Conservation (phyloP, 2,329 filamentous ascomycete genomes). For the Fusarium buxicola region DNA sequence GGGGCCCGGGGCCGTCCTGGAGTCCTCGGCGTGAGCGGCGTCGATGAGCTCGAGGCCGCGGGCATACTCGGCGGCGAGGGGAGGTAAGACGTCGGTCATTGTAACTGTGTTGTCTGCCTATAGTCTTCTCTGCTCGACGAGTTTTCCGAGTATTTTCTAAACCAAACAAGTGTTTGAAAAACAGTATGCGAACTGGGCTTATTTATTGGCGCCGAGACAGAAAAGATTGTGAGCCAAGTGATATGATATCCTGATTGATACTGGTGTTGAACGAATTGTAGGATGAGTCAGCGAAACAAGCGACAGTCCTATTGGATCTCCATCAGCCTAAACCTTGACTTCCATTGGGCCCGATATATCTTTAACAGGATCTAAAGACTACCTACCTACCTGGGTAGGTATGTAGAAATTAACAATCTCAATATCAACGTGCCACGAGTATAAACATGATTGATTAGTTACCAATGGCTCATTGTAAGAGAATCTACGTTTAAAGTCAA, state of each 20-base stretch:
- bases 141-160: neutral
- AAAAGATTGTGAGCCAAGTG: neutral
- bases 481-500: no score
- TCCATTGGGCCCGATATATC: constrained; percentile 1
- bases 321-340: constrained; percentile 1
- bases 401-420: no score
- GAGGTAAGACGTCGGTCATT: constrained; percentile 41
- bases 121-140: neutral
- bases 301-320: constrained; percentile 35
- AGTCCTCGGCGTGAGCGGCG: constrained; percentile 63
- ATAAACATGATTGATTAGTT: no score
- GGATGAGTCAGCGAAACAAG: constrained; percentile 44
- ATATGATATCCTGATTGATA: constrained; percentile 2
- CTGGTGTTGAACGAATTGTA: constrained; percentile 17
- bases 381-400: no score
- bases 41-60: constrained; percentile 77
- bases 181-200: neutral
- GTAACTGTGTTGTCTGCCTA: neutral
- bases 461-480: no score
- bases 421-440: no score
- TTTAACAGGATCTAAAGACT: constrained; percentile 3
- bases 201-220: neutral
- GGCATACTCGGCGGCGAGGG: constrained; percentile 56
- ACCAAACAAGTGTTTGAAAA: neutral
- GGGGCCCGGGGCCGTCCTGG: constrained; percentile 54